Evolutionary conservation across 1,284 basidiomycete genomes (phyloP).

Genomic region (Gastroboletus turbinatus): DNA sequence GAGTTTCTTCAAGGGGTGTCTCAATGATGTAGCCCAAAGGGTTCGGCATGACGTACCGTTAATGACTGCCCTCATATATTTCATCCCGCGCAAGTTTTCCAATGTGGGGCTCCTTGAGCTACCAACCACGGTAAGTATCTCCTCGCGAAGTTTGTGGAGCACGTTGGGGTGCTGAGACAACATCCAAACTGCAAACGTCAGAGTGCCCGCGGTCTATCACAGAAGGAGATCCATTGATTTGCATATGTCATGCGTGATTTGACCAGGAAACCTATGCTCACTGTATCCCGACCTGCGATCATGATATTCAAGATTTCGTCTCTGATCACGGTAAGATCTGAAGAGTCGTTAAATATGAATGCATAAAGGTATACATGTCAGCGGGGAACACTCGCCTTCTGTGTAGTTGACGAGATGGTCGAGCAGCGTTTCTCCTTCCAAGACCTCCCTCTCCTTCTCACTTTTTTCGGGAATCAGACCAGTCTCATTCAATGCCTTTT

Average conservation of each 20-base stretch:
- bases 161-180: conserved; percentile 52
- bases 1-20: conserved; percentile 43
- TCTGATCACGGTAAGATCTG: conserved; percentile 38
- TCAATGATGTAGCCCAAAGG: background rate
- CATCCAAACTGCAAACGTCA: conserved; percentile 57
- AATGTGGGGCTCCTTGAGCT: conserved; percentile 43
- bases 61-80: conserved; percentile 57
- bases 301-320: conserved; percentile 54
- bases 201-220: conserved; percentile 47
- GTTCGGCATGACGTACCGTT: conserved; percentile 43
- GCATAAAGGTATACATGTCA: background rate
- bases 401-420: conserved; percentile 34
- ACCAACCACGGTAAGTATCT: conserved; percentile 51
- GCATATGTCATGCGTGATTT: background rate
- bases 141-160: conserved; percentile 49
- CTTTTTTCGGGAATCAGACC: conserved; percentile 13
- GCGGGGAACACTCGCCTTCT: conserved; percentile 18
- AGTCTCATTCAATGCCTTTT: conserved; percentile 16
- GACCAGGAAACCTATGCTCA: conserved; percentile 18
- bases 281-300: conserved; percentile 53
- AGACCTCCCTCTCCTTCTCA: conserved; percentile 16
- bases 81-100: conserved; percentile 58
- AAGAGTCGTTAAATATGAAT: background rate
- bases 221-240: background rate
- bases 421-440: conserved; percentile 31